These are phyloP conservation scores for Auricularia heimuer DNA, from an alignment of 768 basidiomycete genomes.

Conservation along the genomic window DNA sequence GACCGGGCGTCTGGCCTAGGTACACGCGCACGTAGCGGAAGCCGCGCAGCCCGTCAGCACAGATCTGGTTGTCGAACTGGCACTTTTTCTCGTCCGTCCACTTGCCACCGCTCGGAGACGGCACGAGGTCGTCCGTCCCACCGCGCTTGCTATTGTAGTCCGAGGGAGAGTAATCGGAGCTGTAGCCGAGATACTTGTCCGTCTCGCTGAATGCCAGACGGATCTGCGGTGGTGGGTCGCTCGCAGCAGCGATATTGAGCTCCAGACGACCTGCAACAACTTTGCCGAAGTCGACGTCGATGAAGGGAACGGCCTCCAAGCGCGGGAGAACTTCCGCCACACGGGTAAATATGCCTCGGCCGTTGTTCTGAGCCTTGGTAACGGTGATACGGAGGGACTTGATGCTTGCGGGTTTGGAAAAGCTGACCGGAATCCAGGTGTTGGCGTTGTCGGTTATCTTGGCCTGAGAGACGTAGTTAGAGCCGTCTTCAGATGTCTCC, in stretches of 20 bases:
- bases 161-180: neutral
- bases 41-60: neutral
- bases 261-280: neutral
- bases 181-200: neutral
- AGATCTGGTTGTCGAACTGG: neutral
- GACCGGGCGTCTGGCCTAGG: neutral
- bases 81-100: neutral
- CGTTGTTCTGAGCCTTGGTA: neutral
- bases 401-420: neutral
- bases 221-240: neutral
- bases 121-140: neutral
- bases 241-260: neutral
- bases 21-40: conserved; percentile 1
- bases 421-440: neutral
- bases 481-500: neutral
- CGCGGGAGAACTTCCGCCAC: neutral
- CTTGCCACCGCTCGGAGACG: neutral
- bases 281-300: neutral
- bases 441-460: neutral
- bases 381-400: neutral
- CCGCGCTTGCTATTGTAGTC: neutral
- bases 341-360: neutral
- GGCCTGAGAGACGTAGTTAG: neutral
- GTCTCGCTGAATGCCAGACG: neutral
- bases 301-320: neutral